Evolutionary conservation across 176 grass and related monocot species (phyloP), one percentile per base, ranked within the genome.

Genomic region (Triticum turgidum): DNA sequence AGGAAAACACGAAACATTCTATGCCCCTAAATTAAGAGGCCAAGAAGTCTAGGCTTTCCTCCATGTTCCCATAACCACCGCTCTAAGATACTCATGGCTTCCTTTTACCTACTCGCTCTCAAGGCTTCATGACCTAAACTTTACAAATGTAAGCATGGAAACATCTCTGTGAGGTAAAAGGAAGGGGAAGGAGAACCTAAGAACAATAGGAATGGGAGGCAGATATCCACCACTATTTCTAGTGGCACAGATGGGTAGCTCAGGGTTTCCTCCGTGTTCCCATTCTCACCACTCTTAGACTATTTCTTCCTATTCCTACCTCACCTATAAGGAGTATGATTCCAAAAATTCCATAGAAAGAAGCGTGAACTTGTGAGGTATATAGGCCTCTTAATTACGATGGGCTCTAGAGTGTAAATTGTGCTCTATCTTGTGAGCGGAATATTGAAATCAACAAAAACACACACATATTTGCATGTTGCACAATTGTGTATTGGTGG

Each of bases 121-220:
- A 42, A 42, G 39, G 9, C 39, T 9, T 42, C 39, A 42, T 42
- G 39, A 10, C 0, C 39, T 42, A 42, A 42, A 10, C 39, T 42
- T 42, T 42, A 10, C 9, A 42, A 10, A 25, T 25, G 25, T 25
- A 25, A 14, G 3, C 4, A 6, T 21, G 10, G 8, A 12, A 64
- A 38, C 3, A 45, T 45, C 49, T 11, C n/a, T 9, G 25, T 5
- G 5, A 73, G 59, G 14, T 39, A 44, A 86, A 66, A n/a, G 47
- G 65, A 39, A 80, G n/a, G 56, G 56, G 45, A 56, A 85, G 66
- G 54, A 44, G 44, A 11, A 45, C 71, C 71, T 44, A 78, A 83
- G 62, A 83, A 58, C 33, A 3, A 54, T 68, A 76, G n/a, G 42
- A 76, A 67, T 77, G 73, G 72, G 71, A 83, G 62, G 72, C 80